Evolutionary conservation across 2,329 filamentous ascomycete genomes (phyloP).

Genomic region (Rhytidhysteron rufulum): DNA sequence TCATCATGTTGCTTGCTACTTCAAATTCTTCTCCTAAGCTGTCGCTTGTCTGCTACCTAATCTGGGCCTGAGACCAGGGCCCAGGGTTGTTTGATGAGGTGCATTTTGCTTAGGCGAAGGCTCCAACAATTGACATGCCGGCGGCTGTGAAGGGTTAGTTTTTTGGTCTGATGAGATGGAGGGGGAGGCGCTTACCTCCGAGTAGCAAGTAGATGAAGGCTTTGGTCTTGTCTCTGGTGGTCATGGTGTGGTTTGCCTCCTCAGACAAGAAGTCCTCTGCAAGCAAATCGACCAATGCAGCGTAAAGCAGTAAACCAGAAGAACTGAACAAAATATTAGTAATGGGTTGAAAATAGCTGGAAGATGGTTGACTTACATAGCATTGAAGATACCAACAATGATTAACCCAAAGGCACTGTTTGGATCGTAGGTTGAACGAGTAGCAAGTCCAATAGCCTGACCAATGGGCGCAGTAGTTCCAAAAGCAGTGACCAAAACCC

Average conservation of each 20-base stretch:
- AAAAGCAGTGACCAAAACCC: slow-evolving; percentile 60
- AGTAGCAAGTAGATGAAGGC: slow-evolving; percentile 46
- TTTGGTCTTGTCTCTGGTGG: slow-evolving; percentile 49
- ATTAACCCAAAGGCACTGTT: slow-evolving; percentile 62
- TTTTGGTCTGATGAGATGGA: not conserved
- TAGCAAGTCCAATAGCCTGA: slow-evolving; percentile 59
- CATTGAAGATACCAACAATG: slow-evolving; percentile 63
- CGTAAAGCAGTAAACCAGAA: slow-evolving; percentile 58
- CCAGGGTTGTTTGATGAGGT: too few relatives aligned
- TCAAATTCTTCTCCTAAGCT: too few relatives aligned
- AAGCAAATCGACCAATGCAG: slow-evolving; percentile 60
- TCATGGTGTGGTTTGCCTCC: slow-evolving; percentile 44
- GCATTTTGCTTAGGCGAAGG: slow-evolving; percentile 24
- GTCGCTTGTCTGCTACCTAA: too few relatives aligned
- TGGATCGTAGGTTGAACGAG: slow-evolving; percentile 58
- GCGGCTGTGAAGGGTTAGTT: slow-evolving; percentile 10
- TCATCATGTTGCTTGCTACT: too few relatives aligned
- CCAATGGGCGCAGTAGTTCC: slow-evolving; percentile 62
- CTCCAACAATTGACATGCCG: slow-evolving; percentile 34
- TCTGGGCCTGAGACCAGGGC: too few relatives aligned
- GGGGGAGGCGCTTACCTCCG: slow-evolving; percentile 14
- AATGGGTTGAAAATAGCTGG: not conserved
- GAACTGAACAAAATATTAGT: slow-evolving; percentile 34
- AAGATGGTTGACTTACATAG: slow-evolving; percentile 40
- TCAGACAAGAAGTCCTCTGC: slow-evolving; percentile 62